These are phyloP conservation scores for Phytophthora uliginosa DNA, from an alignment of 352 stramenopile genomes.

Conservation along the genomic window DNA sequence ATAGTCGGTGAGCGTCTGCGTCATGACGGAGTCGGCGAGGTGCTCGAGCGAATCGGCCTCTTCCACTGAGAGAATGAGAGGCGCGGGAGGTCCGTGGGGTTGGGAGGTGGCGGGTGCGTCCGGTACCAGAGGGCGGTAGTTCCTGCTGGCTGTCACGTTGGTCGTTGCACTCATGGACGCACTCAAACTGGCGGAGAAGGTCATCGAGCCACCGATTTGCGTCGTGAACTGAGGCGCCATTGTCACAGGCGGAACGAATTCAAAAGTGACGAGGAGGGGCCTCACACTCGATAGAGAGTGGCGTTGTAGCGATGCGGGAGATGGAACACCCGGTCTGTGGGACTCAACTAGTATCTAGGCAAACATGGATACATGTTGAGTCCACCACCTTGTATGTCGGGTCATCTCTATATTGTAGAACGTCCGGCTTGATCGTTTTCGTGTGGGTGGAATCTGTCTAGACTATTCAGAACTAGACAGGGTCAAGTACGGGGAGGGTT, in stretches of 20 bases:
- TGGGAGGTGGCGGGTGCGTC: conserved; percentile 3
- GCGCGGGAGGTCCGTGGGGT: conserved; percentile 11
- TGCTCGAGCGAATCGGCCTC: conserved; percentile 35
- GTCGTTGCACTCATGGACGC: conserved; percentile 14
- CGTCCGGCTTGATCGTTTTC: neutral
- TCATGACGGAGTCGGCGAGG: conserved; percentile 39
- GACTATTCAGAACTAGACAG: no score
- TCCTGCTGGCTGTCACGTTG: conserved; percentile 27
- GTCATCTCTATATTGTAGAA: neutral
- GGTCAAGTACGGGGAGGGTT: neutral
- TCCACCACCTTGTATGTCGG: conserved; percentile 2
- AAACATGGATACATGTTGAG: neutral
- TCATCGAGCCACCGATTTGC: conserved; percentile 35
- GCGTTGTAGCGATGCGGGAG: neutral
- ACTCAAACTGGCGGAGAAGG: conserved; percentile 37
- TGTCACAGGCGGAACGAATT: conserved; percentile 1
- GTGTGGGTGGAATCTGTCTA: neutral
- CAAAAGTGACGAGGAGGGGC: conserved; percentile 9
- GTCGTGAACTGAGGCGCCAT: conserved; percentile 35
- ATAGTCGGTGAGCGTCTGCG: conserved; percentile 43
- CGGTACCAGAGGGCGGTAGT: conserved; percentile 16
- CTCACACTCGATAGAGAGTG: neutral
- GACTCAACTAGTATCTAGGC: neutral
- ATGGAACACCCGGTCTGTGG: neutral
- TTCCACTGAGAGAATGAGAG: conserved; percentile 35